These are phyloP conservation scores for Crithidia fasciculata DNA, from an alignment of 208 protist species.

Conservation along the genomic window DNA sequence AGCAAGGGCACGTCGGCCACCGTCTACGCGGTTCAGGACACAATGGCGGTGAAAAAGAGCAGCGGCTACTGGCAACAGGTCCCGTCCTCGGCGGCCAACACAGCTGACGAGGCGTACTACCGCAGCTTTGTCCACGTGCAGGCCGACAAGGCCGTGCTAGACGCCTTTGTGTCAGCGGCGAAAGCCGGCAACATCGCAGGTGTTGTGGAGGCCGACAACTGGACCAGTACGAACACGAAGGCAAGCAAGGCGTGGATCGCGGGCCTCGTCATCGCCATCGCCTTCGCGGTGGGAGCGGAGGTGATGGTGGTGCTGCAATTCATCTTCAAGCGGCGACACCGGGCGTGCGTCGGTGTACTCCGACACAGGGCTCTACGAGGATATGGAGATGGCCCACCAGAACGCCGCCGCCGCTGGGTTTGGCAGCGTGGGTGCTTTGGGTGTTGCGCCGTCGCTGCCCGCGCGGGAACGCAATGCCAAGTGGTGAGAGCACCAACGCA, in stretches of 20 bases:
- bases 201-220: conserved; percentile 4
- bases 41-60: neutral
- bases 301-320: conserved; percentile 17
- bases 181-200: conserved; percentile 11
- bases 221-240: conserved; percentile 7
- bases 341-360: conserved; percentile 6
- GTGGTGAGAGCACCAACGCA: neutral
- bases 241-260: conserved; percentile 19
- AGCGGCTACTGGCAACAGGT: conserved; percentile 12
- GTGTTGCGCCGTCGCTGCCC: conserved; percentile 7
- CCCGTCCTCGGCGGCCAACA: neutral
- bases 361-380: conserved; percentile 1
- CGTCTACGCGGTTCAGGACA: neutral
- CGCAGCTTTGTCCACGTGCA: conserved; percentile 23
- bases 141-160: neutral
- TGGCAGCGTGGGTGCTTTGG: neutral
- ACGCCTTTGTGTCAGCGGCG: conserved; percentile 3
- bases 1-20: neutral
- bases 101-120: conserved; percentile 8
- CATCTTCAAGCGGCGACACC: conserved; percentile 15
- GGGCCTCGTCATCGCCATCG: conserved; percentile 17
- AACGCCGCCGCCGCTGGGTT: neutral
- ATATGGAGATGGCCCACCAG: conserved; percentile 11
- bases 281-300: neutral
- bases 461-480: neutral